Base-by-base conservation (phyloP, 257 asterid genomes). In the Henckelia pumila region DNA sequence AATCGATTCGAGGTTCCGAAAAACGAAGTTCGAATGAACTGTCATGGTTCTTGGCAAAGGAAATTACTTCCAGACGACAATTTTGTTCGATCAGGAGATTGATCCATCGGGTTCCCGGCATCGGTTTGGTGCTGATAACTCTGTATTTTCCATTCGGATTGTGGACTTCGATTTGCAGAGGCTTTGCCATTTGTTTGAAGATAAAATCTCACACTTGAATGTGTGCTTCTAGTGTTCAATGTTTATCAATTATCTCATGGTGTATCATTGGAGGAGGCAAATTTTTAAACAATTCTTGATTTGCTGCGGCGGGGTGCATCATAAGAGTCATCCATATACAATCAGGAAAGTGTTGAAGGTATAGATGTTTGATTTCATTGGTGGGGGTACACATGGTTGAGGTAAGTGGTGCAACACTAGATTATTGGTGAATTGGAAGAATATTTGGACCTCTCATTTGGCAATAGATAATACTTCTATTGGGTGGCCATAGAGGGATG, bases 21-120 rank as follows among this genome's bases (percentile, higher is more conserved):
- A 63, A 10, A 1, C 5, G 13, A 22, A 33, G 53, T 32, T 25
- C 20, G 17, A 24, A 61, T 22, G 20, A 52, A 60, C 13, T 2
- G 33, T 29, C 6, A 52, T 11, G 10, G 3, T 5, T 21, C 19
- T 5, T 13, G 3, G 8, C 8, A 56, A 7, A 28, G 21, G 40
- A 1, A 6, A 11, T 78, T 85, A 92, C 98, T 86, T 92, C 98
- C 2, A 92, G 82, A n/a, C 97, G 96, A 71, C 97, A 92, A 79
- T 88, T 95, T 75, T 90, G 97, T 63, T 86, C 81, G 44, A 85
- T 81, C 83, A 92, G 67, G 66, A 90, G 88, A 73, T 90, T 81
- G 63, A 92, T 90, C 98, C 98, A 92, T 28, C 97, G 86, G 23
- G 88, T 92, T 52, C 98, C 98, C 0, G 98, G 98, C 98, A 92